Percentiles rank a stretch among this genome's conserved stretches.
phyloP scores from a whole-genome alignment of 371 early-diverging fungal genomes.

The Mortierella sp. region DNA sequence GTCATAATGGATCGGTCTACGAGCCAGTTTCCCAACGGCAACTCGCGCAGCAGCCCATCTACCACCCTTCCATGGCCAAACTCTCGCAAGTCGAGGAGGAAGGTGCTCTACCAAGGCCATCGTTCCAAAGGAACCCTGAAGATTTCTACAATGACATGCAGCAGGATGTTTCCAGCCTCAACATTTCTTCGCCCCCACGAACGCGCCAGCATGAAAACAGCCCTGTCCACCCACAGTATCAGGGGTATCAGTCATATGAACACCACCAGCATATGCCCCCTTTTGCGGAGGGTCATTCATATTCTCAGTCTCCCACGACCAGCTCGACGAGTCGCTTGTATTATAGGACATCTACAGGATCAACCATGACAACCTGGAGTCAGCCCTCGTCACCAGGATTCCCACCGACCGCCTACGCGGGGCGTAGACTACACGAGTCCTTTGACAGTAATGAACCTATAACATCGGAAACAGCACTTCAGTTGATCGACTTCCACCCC shows the following conservation, averaged over 20 bases:
- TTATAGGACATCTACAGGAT: constrained; percentile 47
- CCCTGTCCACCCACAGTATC: constrained; percentile 15
- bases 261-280: constrained; percentile 12
- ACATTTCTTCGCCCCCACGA: constrained; percentile 40
- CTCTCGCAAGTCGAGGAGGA: constrained; percentile 37
- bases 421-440: neutral
- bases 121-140: constrained; percentile 33
- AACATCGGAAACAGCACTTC: constrained; percentile 34
- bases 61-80: constrained; percentile 35
- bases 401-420: constrained; percentile 24
- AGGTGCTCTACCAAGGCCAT: constrained; percentile 22
- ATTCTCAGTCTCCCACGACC: constrained; percentile 28
- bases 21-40: constrained; percentile 28
- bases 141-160: constrained; percentile 25
- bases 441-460: constrained; percentile 4
- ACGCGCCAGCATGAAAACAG: constrained; percentile 13
- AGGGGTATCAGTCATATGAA: constrained; percentile 27
- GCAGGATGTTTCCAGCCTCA: constrained; percentile 37
- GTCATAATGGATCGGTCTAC: constrained; percentile 27
- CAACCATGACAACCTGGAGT: constrained; percentile 38
- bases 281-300: constrained; percentile 20
- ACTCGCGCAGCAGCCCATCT: constrained; percentile 28
- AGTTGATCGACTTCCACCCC: constrained; percentile 38
- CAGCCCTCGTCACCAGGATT: constrained; percentile 48
- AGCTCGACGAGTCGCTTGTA: constrained; percentile 25